Base-by-base conservation (phyloP, 202 grass and related monocot genomes). In the Zoysia matrella region DNA sequence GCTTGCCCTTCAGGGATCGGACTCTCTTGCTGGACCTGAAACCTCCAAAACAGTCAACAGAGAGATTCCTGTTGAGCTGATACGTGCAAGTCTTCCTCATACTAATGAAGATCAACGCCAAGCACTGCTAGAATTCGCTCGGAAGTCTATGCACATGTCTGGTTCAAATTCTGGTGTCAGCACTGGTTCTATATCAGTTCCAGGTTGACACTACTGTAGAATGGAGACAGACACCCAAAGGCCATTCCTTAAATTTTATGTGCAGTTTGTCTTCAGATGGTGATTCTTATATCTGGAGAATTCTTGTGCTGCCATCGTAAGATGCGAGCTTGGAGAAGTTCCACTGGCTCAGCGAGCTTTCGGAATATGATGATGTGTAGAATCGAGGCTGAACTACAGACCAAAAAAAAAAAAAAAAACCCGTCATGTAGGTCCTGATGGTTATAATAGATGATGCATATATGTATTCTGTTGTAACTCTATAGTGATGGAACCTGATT, bases 31-130 rank as follows among this genome's bases (percentile, higher is more conserved):
- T 12, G 84, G 81, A 58, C 73, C 81, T 88, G 95, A 94, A 52
- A 82, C 86, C 78, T 85, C 88, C 39, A 98, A 90, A 84, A 88
- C 92, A 16, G 88, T 89, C 57, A 85, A 88, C 85, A 87, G 90
- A 65, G 95, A 98, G 86, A 91, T 98, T 92, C 95, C 95, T 22
- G 89, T 86, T 13, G 95, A 94, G 82, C 79, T 98, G 44, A 70
- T 98, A 7, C 90, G 86, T 53, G 90, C 90, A 77, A 98, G 92
- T 73, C 90, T 98, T 79, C 95, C 92, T 49, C 92, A 98, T 53
- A 92, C 92, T 10, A 98, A 91, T 78, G 88, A 94, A 46, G 79
- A 89, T 8, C 95, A 93, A 56, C 88, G 90, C 52, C 87, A 89
- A 72, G 83, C 81, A 70, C 75, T 98, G 69, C 83, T 94, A 14